Evolutionary conservation across 2,329 filamentous ascomycete genomes (phyloP), one percentile per base, ranked within the genome.

Genomic region (Pseudogymnoascus sp.): DNA sequence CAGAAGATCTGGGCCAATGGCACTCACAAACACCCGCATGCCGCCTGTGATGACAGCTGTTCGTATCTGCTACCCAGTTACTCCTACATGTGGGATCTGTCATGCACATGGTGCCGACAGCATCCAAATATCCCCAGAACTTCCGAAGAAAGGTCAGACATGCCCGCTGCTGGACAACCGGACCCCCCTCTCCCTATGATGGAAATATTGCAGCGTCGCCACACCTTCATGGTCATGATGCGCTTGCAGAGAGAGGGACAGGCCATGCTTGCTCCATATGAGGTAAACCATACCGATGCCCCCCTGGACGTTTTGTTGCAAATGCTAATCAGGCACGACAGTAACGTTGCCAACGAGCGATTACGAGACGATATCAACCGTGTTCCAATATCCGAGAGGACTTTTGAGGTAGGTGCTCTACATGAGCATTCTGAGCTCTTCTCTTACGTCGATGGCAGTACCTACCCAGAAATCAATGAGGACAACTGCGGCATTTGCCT

Each of bases 401-500:
- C n/a, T 35, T 56, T 18, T 21, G 50, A 56, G 50, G 28, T 56
- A 33, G 50, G 50, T 56, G 25, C 28, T 14, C 25, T 56, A 3
- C 10, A 33, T 33, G 28, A 56, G 3, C 50, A 56, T 35, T 56
- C 50, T 3, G 50, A 56, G n/a, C 50, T 56, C 28, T 56, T 56
- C 16, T 7, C 50, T 56, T 56, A 56, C 50, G 50, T 56, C 5
- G 28, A 56, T 56, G n/a, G 8, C 28, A 56, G 28, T 28, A 35
- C 28, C 5, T 33, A 56, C 25, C 50, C 50, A 11, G 28, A 35
- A 12, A 56, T 56, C 28, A 4, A 56, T 5, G 10, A 56, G 50
- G 50, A 56, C 50, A 8, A 56, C 50, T 56, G 50, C 16, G 28
- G 28, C 16, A 56, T 56, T 56, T 56, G 50, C 50, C n/a, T 56